Evolutionary conservation across 768 basidiomycete species (phyloP).

Genomic region (Lactarius akahatsu): DNA sequence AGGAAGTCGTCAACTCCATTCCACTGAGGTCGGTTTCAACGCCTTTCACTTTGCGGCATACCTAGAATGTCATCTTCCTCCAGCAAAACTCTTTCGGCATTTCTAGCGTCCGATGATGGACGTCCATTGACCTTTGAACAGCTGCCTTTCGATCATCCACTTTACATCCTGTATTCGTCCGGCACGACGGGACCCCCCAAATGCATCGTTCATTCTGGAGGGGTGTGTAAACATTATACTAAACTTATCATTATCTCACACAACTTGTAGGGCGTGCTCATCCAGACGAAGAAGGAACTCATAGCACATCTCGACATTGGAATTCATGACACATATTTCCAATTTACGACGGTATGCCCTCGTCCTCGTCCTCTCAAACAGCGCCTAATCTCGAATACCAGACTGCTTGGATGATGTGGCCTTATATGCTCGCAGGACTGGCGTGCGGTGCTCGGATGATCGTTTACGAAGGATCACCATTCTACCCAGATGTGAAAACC

Average conservation of each 20-base stretch:
- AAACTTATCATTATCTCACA: background rate
- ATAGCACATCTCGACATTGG: constrained; percentile 43
- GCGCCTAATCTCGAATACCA: constrained; percentile 31
- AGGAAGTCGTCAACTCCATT: constrained; percentile 23
- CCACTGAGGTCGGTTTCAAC: constrained; percentile 33
- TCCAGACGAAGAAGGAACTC: constrained; percentile 67
- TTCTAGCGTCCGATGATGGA: constrained; percentile 50
- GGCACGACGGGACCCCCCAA: constrained; percentile 87
- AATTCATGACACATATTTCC: constrained; percentile 61
- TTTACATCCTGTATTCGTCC: constrained; percentile 83
- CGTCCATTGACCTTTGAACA: constrained; percentile 63
- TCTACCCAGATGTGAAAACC: constrained; percentile 52
- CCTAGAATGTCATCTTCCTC: background rate
- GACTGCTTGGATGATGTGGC: constrained; percentile 88
- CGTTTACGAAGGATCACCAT: constrained; percentile 69
- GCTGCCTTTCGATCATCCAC: constrained; percentile 73
- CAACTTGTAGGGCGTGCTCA: constrained; percentile 59
- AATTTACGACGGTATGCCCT: constrained; percentile 64
- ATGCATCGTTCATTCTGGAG: constrained; percentile 77
- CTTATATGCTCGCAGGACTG: constrained; percentile 57
- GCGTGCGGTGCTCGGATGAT: constrained; percentile 53
- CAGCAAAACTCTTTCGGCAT: constrained; percentile 50
- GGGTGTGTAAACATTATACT: constrained; percentile 46
- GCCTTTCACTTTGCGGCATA: constrained; percentile 5
- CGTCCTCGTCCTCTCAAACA: constrained; percentile 2